Percentiles rank a stretch among this genome's conserved stretches.
Evolutionary conservation across 2,329 filamentous ascomycete genomes (phyloP).

Genomic region (Aspergillus neoniger): DNA sequence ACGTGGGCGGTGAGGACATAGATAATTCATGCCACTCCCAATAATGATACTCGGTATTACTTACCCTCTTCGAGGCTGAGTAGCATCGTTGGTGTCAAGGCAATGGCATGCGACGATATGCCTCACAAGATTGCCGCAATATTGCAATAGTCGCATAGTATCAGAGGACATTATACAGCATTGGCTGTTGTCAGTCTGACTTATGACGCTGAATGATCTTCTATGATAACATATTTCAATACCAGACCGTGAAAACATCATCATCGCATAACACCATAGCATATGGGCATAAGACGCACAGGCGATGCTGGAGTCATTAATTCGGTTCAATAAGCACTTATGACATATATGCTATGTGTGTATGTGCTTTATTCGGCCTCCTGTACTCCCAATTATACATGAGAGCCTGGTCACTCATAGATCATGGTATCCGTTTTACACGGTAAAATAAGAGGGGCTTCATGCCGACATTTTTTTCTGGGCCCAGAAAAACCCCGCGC

Average conservation of each 20-base stretch:
- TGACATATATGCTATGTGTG: too few relatives aligned
- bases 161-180: neutral
- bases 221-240: neutral
- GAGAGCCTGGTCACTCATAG: neutral
- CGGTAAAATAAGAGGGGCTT: conserved; percentile 1
- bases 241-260: neutral
- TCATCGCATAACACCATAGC: neutral
- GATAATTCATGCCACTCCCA: neutral
- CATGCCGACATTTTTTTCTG: conserved; percentile 2
- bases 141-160: neutral
- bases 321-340: too few relatives aligned
- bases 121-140: too few relatives aligned
- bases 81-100: neutral
- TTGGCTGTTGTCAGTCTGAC: neutral
- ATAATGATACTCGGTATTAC: neutral
- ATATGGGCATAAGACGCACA: too few relatives aligned
- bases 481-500: conserved; percentile 1
- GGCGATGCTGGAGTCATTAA: too few relatives aligned
- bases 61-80: neutral
- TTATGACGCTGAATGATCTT: neutral
- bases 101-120: neutral
- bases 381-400: neutral
- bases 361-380: neutral
- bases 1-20: conserved; percentile 21
- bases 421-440: neutral